phyloP scores from a whole-genome alignment of 495 filamentous ascomycete genomes.

The Talaromyces proteolyticus region DNA sequence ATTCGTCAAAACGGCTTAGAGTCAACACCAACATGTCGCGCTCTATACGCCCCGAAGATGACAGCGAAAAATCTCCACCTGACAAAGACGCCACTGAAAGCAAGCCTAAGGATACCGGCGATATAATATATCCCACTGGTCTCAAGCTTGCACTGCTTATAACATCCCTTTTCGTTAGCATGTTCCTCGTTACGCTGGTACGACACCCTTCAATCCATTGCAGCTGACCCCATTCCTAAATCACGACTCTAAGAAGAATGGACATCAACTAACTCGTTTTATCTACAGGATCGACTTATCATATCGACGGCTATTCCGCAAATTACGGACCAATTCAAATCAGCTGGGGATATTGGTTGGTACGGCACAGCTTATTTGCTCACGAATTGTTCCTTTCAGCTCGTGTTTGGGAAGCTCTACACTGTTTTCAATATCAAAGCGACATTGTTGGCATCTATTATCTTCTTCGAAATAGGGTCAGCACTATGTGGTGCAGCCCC shows the following conservation, averaged over 20 bases:
- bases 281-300: slow-evolving; percentile 30
- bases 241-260: no score
- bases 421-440: slow-evolving; percentile 37
- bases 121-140: not conserved
- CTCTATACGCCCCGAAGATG: not conserved
- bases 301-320: slow-evolving; percentile 65
- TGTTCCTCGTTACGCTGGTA: slow-evolving; percentile 45
- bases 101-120: not conserved
- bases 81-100: not conserved
- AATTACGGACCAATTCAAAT: slow-evolving; percentile 57
- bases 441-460: slow-evolving; percentile 22
- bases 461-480: slow-evolving; percentile 64
- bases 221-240: no score
- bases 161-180: slow-evolving; percentile 36
- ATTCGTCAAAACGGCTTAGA: no score
- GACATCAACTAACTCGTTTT: not conserved
- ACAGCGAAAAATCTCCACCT: not conserved
- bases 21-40: not conserved
- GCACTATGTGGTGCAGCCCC: slow-evolving; percentile 62
- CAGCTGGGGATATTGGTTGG: slow-evolving; percentile 62
- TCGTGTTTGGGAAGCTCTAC: slow-evolving; percentile 53
- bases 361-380: slow-evolving; percentile 59
- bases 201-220: slow-evolving; percentile 7
- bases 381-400: slow-evolving; percentile 50
- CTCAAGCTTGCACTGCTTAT: slow-evolving; percentile 32